Percentiles rank a stretch among this genome's conserved stretches.
phyloP scores from a whole-genome alignment of 202 grass and related monocot species.

The Setaria italica region DNA sequence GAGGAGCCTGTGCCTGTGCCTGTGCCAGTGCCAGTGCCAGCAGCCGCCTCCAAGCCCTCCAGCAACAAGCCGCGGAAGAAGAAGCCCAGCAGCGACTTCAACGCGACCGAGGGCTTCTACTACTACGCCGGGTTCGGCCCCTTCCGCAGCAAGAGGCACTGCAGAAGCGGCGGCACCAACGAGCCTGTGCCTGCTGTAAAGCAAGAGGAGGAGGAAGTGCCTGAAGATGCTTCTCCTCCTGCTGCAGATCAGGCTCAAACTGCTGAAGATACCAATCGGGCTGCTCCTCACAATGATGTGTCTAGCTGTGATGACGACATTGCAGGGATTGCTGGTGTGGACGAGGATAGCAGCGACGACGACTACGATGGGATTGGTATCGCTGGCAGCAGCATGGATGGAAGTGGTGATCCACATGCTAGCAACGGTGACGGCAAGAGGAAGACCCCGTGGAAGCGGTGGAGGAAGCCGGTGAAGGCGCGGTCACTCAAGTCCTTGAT shows the following conservation, averaged over 20 bases:
- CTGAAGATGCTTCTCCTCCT: constrained; percentile 6
- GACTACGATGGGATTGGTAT: constrained; percentile 5
- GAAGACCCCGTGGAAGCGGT: constrained; percentile 50
- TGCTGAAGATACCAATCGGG: neutral
- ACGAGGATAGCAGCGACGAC: constrained; percentile 59
- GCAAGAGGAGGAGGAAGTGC: neutral
- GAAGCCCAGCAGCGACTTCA: constrained; percentile 20
- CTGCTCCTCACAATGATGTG: neutral
- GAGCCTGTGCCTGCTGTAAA: neutral
- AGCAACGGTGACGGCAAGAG: neutral
- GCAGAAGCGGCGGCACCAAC: constrained; percentile 2
- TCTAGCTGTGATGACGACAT: neutral
- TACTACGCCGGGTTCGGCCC: constrained; percentile 82
- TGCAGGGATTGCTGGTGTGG: constrained; percentile 36
- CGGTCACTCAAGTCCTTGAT: constrained; percentile 85
- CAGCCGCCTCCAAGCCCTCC: constrained; percentile 22
- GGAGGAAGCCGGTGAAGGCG: constrained; percentile 82
- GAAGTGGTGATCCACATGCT: neutral
- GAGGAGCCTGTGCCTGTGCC: neutral
- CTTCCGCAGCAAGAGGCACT: constrained; percentile 52
- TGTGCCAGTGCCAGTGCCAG: no score
- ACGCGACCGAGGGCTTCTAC: constrained; percentile 54
- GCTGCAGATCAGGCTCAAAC: neutral
- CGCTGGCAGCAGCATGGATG: neutral
- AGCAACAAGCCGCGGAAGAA: constrained; percentile 41